Conservation (phyloP, 164 flowering plant species). For the Vitis rotundifolia region DNA sequence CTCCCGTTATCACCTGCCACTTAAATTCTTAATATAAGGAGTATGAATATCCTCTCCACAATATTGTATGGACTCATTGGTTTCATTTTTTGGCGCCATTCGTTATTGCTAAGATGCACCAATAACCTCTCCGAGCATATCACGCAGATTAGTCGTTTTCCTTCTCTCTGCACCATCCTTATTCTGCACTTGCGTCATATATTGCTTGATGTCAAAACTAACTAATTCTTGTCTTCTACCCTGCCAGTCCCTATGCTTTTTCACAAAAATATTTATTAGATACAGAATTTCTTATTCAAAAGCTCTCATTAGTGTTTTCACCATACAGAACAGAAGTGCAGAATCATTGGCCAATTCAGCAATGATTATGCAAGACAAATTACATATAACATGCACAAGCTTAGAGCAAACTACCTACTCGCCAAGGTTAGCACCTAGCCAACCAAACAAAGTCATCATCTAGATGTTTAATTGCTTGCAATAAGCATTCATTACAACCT, state of each 20-base stretch:
- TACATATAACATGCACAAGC: not conserved
- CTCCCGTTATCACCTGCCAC: too few species aligned
- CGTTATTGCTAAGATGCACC: too few species aligned
- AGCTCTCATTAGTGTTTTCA: not conserved
- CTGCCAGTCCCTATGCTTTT: not conserved
- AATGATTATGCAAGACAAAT: not conserved
- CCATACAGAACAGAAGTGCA: not conserved
- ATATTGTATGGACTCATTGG: too few species aligned
- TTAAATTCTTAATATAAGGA: too few species aligned
- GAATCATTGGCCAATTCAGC: not conserved
- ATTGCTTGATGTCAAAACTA: too few species aligned
- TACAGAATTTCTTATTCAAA: not conserved
- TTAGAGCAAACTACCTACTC: not conserved
- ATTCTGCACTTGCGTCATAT: too few species aligned
- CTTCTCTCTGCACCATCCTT: too few species aligned
- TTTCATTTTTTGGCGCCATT: too few species aligned
- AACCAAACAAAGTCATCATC: not conserved
- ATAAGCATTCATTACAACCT: not conserved
- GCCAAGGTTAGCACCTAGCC: not conserved
- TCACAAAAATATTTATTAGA: not conserved
- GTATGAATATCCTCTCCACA: too few species aligned
- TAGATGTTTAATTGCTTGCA: not conserved
- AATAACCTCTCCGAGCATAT: too few species aligned
- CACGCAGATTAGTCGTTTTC: too few species aligned
- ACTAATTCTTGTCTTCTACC: not conserved